Evolutionary conservation across 306 rosid genomes (phyloP).

Genomic region (Styphnolobium japonicum): DNA sequence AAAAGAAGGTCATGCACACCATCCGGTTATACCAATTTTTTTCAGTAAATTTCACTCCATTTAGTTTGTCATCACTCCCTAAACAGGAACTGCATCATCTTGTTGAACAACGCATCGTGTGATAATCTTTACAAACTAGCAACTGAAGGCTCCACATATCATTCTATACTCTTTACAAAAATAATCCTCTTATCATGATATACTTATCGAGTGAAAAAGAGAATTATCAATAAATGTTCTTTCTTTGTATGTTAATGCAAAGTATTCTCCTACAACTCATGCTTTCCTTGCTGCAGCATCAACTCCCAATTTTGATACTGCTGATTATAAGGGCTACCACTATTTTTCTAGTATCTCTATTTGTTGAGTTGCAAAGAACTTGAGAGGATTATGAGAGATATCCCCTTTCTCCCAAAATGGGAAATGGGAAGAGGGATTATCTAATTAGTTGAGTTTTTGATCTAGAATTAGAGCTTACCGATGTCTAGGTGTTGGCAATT

Average conservation of each 20-base stretch:
- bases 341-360: not conserved
- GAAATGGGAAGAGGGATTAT: not conserved
- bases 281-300: not conserved
- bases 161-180: not conserved
- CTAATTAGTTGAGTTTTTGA: not conserved
- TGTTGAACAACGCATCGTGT: not conserved
- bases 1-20: not conserved
- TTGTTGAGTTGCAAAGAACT: not conserved
- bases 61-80: not conserved
- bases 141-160: not conserved
- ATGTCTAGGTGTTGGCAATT: not conserved
- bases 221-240: not conserved
- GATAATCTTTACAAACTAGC: not conserved
- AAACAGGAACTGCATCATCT: not conserved
- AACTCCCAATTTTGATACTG: not conserved
- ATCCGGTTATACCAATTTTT: not conserved
- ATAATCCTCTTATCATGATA: not conserved
- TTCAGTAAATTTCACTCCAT: not conserved
- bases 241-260: not conserved
- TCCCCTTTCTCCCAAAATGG: not conserved
- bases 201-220: not conserved
- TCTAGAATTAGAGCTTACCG: not conserved
- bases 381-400: not conserved
- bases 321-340: not conserved
- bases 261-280: not conserved